Evolutionary conservation across 164 flowering plant genomes (phyloP), one percentile per base, ranked within the genome.

Genomic region (Pachysandra terminalis): DNA sequence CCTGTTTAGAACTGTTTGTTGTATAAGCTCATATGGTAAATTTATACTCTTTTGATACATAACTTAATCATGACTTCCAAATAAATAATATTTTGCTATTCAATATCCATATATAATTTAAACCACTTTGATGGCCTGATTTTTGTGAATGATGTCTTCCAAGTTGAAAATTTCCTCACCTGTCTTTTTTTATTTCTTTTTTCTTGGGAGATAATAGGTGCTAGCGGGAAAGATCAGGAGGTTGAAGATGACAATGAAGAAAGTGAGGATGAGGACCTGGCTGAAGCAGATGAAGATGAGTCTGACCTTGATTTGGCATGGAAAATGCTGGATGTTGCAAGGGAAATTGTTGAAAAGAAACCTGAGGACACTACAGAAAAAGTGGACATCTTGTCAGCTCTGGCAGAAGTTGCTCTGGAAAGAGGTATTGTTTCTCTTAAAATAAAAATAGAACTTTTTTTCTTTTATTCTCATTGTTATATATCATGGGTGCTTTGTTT

Each of bases 241-340:
- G n/a, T 12, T 9, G 82, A 82, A 73, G 89, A 84, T 40, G 85
- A 77, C n/a, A n/a, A n/a, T 12, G 84, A 80, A 12, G 91, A 67
- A 58, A 80, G 86, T 77, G 97, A 93, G 69, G 80, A 8, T 69
- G 96, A 87, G 57, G 93, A 90, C 55, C 58, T 75, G 32, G 83
- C 80, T 60, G 96, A 89, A 69, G 93, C 73, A 67, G 97, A 87
- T 72, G 98, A 93, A 75, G 99, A 93, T 69, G 99, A 91, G 24
- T 84, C 97, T 78, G 99, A 96, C 78, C 78, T 96, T 69, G 99
- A 96, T 81, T 82, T 96, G 71, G 93, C 99, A 35, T 96, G 98
- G 98, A 90, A 91, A 75, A 86, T 93, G 97, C 85, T 96, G 19
- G 98, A 96, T 80, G 75, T 96, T 80, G 96, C 98, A 21, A 83